These are phyloP conservation scores for Candida cerambycidarum DNA, from an alignment of 805 yeast genomes.

Conservation along the genomic window DNA sequence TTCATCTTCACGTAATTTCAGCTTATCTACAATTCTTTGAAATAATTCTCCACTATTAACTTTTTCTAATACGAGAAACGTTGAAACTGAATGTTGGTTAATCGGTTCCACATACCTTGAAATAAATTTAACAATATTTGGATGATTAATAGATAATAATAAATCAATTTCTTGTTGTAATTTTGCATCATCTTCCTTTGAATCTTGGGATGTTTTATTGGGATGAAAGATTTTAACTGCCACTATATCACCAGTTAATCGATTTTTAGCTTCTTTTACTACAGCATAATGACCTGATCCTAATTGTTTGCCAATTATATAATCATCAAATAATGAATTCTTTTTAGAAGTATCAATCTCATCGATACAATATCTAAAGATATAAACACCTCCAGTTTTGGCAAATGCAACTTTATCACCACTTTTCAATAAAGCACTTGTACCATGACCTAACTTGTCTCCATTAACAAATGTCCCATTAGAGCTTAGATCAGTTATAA, in stretches of 20 bases:
- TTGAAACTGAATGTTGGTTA: constrained; percentile 50
- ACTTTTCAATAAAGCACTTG: constrained; percentile 50
- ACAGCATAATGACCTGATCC: constrained; percentile 82
- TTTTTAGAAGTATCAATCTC: constrained; percentile 18
- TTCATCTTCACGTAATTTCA: constrained; percentile 59
- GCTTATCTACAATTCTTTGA: constrained; percentile 67
- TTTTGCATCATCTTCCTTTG: constrained; percentile 35
- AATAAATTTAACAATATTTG: constrained; percentile 66
- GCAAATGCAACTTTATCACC: constrained; percentile 68
- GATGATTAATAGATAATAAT: constrained; percentile 63
- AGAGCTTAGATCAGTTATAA: constrained; percentile 56
- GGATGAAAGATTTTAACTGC: constrained; percentile 78
- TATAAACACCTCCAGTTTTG: constrained; percentile 45
- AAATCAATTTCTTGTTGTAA: constrained; percentile 69
- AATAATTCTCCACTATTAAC: constrained; percentile 75
- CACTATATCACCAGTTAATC: constrained; percentile 56
- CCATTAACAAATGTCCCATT: constrained; percentile 73
- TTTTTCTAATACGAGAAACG: constrained; percentile 69
- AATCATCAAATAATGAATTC: constrained; percentile 57
- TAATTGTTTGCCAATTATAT: constrained; percentile 55
- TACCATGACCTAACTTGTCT: constrained; percentile 47
- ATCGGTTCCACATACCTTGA: constrained; percentile 56
- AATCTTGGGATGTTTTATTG: constrained; percentile 26
- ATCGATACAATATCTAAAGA: constrained; percentile 46
- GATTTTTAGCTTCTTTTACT: constrained; percentile 67